phyloP scores from a whole-genome alignment of 345 rosid genomes.

The Dipteronia sinensis region DNA sequence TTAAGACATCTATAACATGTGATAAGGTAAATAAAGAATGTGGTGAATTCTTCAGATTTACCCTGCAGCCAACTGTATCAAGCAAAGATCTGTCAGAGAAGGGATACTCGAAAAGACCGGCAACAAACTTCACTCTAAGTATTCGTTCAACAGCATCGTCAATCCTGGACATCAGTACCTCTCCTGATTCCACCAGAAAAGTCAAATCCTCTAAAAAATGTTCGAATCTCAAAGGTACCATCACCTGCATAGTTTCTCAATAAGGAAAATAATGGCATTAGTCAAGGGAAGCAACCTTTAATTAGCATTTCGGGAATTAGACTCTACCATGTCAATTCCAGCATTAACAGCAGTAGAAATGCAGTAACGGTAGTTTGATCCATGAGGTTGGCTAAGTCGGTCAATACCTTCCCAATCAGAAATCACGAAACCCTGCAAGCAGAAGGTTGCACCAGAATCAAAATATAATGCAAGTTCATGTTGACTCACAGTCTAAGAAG shows the following conservation, averaged over 20 bases:
- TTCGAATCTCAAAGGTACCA: slow-evolving; percentile 69
- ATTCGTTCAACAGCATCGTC: slow-evolving; percentile 85
- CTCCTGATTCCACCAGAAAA: slow-evolving; percentile 69
- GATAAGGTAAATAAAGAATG: not conserved
- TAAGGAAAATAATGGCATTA: slow-evolving; percentile 19
- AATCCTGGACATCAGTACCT: slow-evolving; percentile 63
- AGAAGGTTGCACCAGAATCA: slow-evolving; percentile 18
- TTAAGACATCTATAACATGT: not conserved
- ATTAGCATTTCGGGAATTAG: not conserved
- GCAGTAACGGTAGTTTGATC: slow-evolving; percentile 68
- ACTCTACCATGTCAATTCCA: slow-evolving; percentile 84
- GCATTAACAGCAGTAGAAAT: slow-evolving; percentile 70
- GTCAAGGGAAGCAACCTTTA: slow-evolving; percentile 8
- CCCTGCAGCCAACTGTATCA: slow-evolving; percentile 77
- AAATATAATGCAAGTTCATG: not conserved
- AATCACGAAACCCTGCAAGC: slow-evolving; percentile 69
- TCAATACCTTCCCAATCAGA: slow-evolving; percentile 91
- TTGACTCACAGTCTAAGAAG: not conserved
- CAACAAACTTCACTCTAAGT: slow-evolving; percentile 80
- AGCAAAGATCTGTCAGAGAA: slow-evolving; percentile 71
- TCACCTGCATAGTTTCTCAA: slow-evolving; percentile 53
- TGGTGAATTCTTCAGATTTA: slow-evolving; percentile 22
- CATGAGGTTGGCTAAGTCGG: slow-evolving; percentile 59
- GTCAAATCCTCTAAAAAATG: slow-evolving; percentile 53
- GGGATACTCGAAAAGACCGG: slow-evolving; percentile 83